Percentiles rank a stretch among this genome's conserved stretches.
phyloP scores from a whole-genome alignment of 169 alveolate genomes.

The Blepharisma undulans region DNA sequence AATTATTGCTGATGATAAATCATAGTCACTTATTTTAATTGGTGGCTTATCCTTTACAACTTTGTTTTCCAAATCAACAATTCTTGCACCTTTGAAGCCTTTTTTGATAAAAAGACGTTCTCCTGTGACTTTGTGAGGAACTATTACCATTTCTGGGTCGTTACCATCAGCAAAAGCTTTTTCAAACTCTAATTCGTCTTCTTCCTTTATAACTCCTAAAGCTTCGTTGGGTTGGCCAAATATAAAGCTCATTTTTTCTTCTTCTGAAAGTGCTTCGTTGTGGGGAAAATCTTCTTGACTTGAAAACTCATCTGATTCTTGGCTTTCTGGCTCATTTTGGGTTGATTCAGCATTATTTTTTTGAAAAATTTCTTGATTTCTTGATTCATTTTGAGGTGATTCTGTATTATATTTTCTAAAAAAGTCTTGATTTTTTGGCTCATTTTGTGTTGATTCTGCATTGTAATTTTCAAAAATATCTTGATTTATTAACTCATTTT shows the following conservation, averaged over 20 bases:
- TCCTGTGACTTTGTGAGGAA: slow-evolving; percentile 29
- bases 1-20: background rate
- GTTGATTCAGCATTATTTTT: background rate
- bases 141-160: slow-evolving; percentile 20
- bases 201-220: background rate
- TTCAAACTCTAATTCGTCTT: slow-evolving; percentile 25
- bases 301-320: background rate
- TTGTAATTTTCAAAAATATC: too few species aligned
- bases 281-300: background rate
- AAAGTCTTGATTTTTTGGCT: background rate
- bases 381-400: background rate
- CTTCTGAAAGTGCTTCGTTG: background rate
- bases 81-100: slow-evolving; percentile 44
- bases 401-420: background rate
- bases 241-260: background rate
- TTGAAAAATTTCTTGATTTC: background rate
- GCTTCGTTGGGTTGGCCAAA: background rate
- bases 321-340: background rate
- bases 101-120: background rate
- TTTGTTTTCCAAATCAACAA: slow-evolving; percentile 39
- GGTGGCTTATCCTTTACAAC: background rate
- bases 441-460: background rate
- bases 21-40: background rate
- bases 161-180: slow-evolving; percentile 27
- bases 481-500: background rate